Conservation (phyloP, 495 filamentous ascomycete species). For the Astrocystis sublimbata region DNA sequence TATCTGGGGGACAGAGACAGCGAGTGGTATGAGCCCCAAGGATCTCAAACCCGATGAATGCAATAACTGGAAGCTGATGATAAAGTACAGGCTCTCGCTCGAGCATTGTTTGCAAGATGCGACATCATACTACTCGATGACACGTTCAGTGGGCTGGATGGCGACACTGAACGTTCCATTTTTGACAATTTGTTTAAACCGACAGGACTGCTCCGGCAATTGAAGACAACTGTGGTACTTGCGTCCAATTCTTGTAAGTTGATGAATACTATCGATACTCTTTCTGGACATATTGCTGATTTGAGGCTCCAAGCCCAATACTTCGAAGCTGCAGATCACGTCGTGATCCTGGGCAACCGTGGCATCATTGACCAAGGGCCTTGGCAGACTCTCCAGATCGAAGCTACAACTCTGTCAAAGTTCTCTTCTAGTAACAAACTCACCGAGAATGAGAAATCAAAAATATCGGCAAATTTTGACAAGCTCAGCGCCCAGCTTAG, state of each 20-base stretch:
- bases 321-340: conserved; percentile 45
- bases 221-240: conserved; percentile 33
- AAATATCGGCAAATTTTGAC: neutral
- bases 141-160: conserved; percentile 37
- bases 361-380: conserved; percentile 49
- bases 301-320: conserved; percentile 27
- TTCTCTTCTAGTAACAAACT: conserved; percentile 14
- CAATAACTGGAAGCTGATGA: neutral
- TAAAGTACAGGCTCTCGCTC: conserved; percentile 37
- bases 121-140: conserved; percentile 39
- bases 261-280: no score
- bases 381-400: conserved; percentile 40
- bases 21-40: conserved; percentile 44
- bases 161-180: conserved; percentile 33
- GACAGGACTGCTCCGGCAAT: conserved; percentile 30
- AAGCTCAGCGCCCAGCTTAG: conserved; percentile 3
- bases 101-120: conserved; percentile 38
- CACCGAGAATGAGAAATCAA: neutral
- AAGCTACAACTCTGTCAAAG: conserved; percentile 26
- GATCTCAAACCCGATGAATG: neutral
- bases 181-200: conserved; percentile 33
- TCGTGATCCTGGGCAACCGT: conserved; percentile 50
- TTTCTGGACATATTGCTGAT: neutral
- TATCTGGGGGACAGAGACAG: conserved; percentile 69
- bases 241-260: conserved; percentile 37